Evolutionary conservation across 225 moss, liverwort and hornwort genomes (phyloP).

Genomic region (Rhytidiadelphus loreus): DNA sequence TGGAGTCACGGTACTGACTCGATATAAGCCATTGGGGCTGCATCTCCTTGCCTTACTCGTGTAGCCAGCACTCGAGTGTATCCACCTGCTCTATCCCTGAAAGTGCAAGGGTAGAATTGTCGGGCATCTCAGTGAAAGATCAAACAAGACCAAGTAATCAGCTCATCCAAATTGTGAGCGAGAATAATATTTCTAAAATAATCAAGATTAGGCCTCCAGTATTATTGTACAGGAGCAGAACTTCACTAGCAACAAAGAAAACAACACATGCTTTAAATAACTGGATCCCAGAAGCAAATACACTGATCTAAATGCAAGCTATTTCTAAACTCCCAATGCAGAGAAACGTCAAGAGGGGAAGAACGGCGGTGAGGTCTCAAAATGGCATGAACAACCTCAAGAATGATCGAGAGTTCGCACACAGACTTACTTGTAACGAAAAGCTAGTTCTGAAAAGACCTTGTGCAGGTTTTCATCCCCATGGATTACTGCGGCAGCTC

Average conservation of each 20-base stretch:
- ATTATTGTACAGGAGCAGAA: background rate
- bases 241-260: background rate
- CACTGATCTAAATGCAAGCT: background rate
- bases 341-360: background rate
- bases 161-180: background rate
- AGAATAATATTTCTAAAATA: background rate
- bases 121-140: background rate
- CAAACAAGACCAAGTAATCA: background rate
- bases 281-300: background rate
- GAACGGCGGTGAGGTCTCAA: background rate
- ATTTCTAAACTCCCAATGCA: background rate
- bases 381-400: background rate
- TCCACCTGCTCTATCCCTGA: slow-evolving; percentile 80
- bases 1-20: slow-evolving; percentile 35
- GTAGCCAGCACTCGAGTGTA: slow-evolving; percentile 92
- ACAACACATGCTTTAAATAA: background rate
- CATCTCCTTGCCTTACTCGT: slow-evolving; percentile 80
- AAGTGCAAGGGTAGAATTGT: background rate
- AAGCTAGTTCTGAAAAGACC: slow-evolving; percentile 69
- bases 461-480: slow-evolving; percentile 86
- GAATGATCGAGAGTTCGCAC: background rate
- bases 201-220: background rate
- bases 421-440: slow-evolving; percentile 67
- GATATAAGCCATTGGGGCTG: slow-evolving; percentile 85
- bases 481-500: slow-evolving; percentile 69